These are phyloP conservation scores for Pythium aristosporum DNA, from an alignment of 352 stramenopile species.

Conservation along the genomic window DNA sequence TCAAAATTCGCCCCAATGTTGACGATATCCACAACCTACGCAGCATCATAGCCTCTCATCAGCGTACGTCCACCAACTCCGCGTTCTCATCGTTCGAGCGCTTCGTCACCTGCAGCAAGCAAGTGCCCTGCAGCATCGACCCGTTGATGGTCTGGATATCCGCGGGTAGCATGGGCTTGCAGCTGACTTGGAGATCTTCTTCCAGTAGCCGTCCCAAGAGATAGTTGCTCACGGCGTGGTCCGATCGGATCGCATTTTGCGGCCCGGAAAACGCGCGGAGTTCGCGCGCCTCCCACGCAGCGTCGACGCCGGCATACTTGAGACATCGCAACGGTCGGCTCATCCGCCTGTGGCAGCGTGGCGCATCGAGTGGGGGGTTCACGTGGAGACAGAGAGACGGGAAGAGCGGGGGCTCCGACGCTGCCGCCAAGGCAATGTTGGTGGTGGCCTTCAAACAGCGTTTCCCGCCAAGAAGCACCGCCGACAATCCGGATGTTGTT, in stretches of 20 bases:
- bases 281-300: slow-evolving; percentile 50
- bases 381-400: background rate
- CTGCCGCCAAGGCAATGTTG: background rate
- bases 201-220: slow-evolving; percentile 62
- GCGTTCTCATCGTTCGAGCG: background rate
- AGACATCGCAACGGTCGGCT: slow-evolving; percentile 29
- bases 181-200: slow-evolving; percentile 70
- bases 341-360: slow-evolving; percentile 11
- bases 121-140: slow-evolving; percentile 60
- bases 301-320: slow-evolving; percentile 58
- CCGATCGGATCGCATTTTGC: slow-evolving; percentile 15
- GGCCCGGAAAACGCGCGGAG: slow-evolving; percentile 19
- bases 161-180: slow-evolving; percentile 49
- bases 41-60: background rate
- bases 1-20: slow-evolving; percentile 81
- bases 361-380: slow-evolving; percentile 10
- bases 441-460: slow-evolving; percentile 16
- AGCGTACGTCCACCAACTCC: background rate
- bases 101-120: slow-evolving; percentile 63
- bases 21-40: slow-evolving; percentile 71
- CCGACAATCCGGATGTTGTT: background rate
- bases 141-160: slow-evolving; percentile 49
- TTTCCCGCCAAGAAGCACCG: slow-evolving; percentile 14
- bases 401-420: background rate
- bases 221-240: slow-evolving; percentile 17